These are phyloP conservation scores for Chlorella sorokiniana DNA, from an alignment of 139 green algal genomes.

Conservation along the genomic window DNA sequence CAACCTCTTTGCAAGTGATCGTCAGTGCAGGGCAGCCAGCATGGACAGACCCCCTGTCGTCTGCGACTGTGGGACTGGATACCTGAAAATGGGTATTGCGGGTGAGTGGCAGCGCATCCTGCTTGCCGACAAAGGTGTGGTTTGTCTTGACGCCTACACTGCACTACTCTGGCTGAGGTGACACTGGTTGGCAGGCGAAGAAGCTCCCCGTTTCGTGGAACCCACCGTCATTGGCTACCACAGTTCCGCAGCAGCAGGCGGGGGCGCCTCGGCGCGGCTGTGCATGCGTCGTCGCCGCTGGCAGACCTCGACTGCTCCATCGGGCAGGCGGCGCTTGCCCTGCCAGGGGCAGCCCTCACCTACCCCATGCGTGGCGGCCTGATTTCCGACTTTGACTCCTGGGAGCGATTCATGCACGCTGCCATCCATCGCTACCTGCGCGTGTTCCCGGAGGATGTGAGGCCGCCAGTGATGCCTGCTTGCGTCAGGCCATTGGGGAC, in stretches of 20 bases:
- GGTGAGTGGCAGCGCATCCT: conserved; percentile 47
- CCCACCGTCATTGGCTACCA: conserved; percentile 62
- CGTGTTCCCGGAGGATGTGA: conserved; percentile 47
- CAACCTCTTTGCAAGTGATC: too few species aligned
- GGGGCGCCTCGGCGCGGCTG: background rate
- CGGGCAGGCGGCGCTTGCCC: conserved; percentile 60
- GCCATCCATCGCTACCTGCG: conserved; percentile 53
- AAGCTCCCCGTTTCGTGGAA: conserved; percentile 63
- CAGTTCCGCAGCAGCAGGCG: background rate
- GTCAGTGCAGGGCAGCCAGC: background rate
- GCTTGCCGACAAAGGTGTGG: too few species aligned
- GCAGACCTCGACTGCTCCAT: conserved; percentile 74
- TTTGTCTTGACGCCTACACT: too few species aligned
- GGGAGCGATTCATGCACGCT: conserved; percentile 62
- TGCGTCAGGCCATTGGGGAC: background rate
- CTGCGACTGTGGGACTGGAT: conserved; percentile 76
- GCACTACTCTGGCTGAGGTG: background rate
- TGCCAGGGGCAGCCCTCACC: conserved; percentile 39
- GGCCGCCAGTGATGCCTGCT: background rate
- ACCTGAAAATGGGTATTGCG: conserved; percentile 76
- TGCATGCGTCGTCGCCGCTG: conserved; percentile 23
- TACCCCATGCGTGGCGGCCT: conserved; percentile 57
- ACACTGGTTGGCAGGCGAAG: background rate
- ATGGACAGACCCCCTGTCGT: conserved; percentile 60
- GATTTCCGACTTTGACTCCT: conserved; percentile 66